These are phyloP conservation scores for Citrus trifoliata DNA, from an alignment of 345 rosid genomes.

Conservation along the genomic window DNA sequence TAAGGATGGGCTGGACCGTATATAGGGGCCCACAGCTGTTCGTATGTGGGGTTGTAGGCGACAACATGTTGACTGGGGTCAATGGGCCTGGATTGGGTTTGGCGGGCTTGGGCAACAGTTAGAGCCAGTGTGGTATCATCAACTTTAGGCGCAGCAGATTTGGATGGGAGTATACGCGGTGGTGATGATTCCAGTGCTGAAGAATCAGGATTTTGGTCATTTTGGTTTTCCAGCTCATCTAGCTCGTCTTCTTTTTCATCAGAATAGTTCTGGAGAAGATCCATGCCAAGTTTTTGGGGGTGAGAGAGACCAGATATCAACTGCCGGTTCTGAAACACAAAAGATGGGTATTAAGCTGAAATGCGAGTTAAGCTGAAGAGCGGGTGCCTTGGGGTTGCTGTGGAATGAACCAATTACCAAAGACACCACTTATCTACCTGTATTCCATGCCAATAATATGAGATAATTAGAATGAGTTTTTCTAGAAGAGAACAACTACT, in stretches of 20 bases:
- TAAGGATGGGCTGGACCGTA: slow-evolving; percentile 85
- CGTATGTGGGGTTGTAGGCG: slow-evolving; percentile 73
- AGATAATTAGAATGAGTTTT: neutral
- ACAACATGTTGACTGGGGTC: slow-evolving; percentile 79
- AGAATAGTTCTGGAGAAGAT: slow-evolving; percentile 46
- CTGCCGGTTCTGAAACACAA: neutral
- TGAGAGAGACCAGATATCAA: neutral
- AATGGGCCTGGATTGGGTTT: slow-evolving; percentile 59
- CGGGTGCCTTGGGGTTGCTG: neutral
- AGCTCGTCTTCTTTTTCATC: slow-evolving; percentile 35
- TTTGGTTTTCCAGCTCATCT: slow-evolving; percentile 14
- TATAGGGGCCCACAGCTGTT: slow-evolving; percentile 94
- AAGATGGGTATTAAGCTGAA: neutral
- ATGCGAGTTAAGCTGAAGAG: neutral
- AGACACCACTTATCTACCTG: neutral
- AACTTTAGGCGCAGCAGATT: slow-evolving; percentile 88
- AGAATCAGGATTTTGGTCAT: slow-evolving; percentile 29
- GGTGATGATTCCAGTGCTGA: slow-evolving; percentile 47
- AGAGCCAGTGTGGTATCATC: slow-evolving; percentile 90
- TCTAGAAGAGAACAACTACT: neutral
- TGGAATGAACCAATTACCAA: neutral
- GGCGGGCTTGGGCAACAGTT: slow-evolving; percentile 58
- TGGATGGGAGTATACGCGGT: slow-evolving; percentile 61
- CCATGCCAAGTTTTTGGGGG: slow-evolving; percentile 29
- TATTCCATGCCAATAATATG: neutral